These are phyloP conservation scores for Abrus precatorius DNA, from an alignment of 306 rosid species.

Conservation along the genomic window DNA sequence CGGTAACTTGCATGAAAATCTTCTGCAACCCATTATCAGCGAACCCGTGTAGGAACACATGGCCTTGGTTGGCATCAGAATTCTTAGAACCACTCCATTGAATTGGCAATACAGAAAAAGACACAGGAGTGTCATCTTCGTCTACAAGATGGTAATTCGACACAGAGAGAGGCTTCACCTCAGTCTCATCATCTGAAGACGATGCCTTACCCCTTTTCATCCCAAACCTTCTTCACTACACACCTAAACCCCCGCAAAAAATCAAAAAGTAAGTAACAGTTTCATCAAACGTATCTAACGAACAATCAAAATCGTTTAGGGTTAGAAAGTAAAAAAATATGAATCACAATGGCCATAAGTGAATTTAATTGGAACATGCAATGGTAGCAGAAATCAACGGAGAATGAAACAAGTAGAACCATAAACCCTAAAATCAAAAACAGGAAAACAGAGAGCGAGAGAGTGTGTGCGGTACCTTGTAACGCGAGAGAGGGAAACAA, in stretches of 20 bases:
- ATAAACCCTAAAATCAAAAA: slow-evolving; percentile 7
- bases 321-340: not conserved
- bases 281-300: not conserved
- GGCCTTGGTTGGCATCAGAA: slow-evolving; percentile 3
- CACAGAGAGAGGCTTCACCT: slow-evolving; percentile 47
- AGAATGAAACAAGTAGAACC: not conserved
- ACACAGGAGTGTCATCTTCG: slow-evolving; percentile 57
- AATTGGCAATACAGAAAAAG: slow-evolving; percentile 72
- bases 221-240: slow-evolving; percentile 27
- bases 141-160: slow-evolving; percentile 75
- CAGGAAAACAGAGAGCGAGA: not conserved
- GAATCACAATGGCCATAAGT: not conserved
- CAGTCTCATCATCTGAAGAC: slow-evolving; percentile 66
- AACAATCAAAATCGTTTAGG: not conserved
- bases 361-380: not conserved
- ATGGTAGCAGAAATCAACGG: not conserved
- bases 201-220: slow-evolving; percentile 57
- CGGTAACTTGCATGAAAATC: slow-evolving; percentile 63
- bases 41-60: slow-evolving; percentile 61
- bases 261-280: not conserved
- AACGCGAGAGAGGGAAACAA: not conserved
- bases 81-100: slow-evolving; percentile 64
- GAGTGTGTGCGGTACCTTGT: not conserved
- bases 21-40: slow-evolving; percentile 64
- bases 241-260: not conserved